phyloP scores from a whole-genome alignment of 2,329 filamentous ascomycete species.

The Aspergillus japonicus region DNA sequence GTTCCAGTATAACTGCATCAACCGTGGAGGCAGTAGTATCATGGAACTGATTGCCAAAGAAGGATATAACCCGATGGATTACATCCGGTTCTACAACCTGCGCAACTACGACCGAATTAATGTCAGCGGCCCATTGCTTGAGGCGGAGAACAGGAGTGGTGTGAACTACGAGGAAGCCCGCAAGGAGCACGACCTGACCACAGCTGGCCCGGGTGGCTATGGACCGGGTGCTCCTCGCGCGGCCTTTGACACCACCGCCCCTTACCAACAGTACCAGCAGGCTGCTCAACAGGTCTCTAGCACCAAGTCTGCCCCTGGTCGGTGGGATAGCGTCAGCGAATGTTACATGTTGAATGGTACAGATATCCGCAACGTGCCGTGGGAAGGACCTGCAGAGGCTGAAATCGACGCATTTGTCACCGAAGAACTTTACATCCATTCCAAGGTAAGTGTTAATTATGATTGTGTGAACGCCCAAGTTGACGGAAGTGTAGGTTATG shows the following conservation, averaged over 20 bases:
- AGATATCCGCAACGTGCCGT: constrained; percentile 65
- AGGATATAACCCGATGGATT: constrained; percentile 74
- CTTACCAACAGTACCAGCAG: constrained; percentile 70
- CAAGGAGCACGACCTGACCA: constrained; percentile 46
- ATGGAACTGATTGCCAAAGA: constrained; percentile 72
- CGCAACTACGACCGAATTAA: constrained; percentile 91
- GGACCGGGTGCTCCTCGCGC: constrained; percentile 34
- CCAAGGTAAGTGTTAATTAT: constrained; percentile 41
- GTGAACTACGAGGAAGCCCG: constrained; percentile 47
- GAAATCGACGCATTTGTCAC: constrained; percentile 64
- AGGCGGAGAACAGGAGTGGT: constrained; percentile 43
- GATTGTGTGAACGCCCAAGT: neutral
- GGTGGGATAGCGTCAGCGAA: constrained; percentile 72
- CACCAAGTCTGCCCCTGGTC: constrained; percentile 47
- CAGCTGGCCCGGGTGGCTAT: constrained; percentile 45
- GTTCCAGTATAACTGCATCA: constrained; percentile 96
- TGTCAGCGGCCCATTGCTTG: constrained; percentile 33
- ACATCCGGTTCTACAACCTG: constrained; percentile 94
- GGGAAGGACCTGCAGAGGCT: constrained; percentile 54
- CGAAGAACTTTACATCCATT: constrained; percentile 63
- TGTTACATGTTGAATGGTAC: constrained; percentile 81
- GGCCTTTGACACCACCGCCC: constrained; percentile 41
- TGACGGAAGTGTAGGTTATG: constrained; percentile 49
- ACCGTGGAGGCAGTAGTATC: constrained; percentile 87
- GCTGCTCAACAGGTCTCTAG: constrained; percentile 58